Evolutionary conservation across 805 yeast genomes (phyloP), one percentile per base, ranked within the genome.

Genomic region (Isabelozyma pseudorhagii): DNA sequence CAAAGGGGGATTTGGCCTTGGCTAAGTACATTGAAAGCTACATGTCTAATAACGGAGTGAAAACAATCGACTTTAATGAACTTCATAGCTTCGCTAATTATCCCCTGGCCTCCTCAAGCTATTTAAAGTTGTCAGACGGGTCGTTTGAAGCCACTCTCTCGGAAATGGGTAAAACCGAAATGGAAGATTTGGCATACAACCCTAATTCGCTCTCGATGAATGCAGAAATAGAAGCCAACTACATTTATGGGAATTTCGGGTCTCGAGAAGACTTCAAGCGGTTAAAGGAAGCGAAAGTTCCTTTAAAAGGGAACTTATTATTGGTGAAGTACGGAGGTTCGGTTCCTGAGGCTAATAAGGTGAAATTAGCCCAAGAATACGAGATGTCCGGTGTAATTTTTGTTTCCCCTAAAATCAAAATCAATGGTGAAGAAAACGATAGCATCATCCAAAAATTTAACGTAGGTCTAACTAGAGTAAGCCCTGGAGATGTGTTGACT

Each of bases 1-100:
- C 97, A 2, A 80, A 82, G 13, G 98, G 96, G 15, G 97, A 90
- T 64, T 66, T 82, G 51, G 79, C 93, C 0, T 68, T 91, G 38
- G 84, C 90, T 1, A 74, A 78, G 50, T 90, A 85, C 61, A 72
- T 92, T 13, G 75, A 81, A 51, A 79, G 78, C 21, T 79, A 80
- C 45, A 81, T 87, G 67, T 62, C 67, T 18, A 77, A 81, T 46
- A 81, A 83, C 53, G 87, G 88, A 1, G 52, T 91, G 17, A 68
- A 71, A 28, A 51, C 67, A 2, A 76, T 81, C 5, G 83, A 81
- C 41, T 77, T 81, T 44, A 69, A 73, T 38, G 79, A 76, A 47
- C 66, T 82, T 47, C 74, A 74, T 44, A 77, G 85, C 1, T 86
- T 77, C 56, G 61, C 87, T 43, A 87, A 88, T 56, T 90, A 83